Evolutionary conservation across 2,329 filamentous ascomycete genomes (phyloP).

Genomic region (Tolypocladium nubicola): DNA sequence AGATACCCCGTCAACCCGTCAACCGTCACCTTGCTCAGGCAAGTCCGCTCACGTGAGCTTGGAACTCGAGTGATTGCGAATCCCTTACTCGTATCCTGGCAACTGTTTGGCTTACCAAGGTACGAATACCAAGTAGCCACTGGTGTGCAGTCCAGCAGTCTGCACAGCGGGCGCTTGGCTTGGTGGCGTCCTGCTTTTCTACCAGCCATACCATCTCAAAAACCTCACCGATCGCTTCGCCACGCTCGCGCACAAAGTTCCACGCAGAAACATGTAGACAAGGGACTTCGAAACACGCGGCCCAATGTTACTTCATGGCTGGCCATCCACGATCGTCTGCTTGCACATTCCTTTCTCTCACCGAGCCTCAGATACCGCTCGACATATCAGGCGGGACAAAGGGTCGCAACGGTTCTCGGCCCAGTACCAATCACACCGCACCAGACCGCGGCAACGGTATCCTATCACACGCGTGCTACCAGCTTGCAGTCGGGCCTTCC

Average conservation of each 20-base stretch:
- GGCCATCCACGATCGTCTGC: background rate
- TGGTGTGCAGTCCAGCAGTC: no score
- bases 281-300: no score
- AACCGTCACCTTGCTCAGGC: background rate
- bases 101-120: no score
- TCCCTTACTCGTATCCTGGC: background rate
- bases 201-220: background rate
- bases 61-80: background rate
- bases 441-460: background rate
- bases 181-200: background rate
- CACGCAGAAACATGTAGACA: background rate
- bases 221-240: background rate
- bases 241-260: background rate
- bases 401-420: background rate
- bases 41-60: no score
- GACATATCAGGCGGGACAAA: background rate
- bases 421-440: background rate
- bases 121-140: no score
- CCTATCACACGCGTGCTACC: background rate
- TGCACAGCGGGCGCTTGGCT: no score
- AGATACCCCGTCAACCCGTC: no score
- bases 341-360: background rate
- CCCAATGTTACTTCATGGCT: background rate
- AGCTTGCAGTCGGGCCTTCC: background rate
- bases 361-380: background rate